Evolutionary conservation across 179 eudicot species (phyloP).

Genomic region (Actinidia chinensis): DNA sequence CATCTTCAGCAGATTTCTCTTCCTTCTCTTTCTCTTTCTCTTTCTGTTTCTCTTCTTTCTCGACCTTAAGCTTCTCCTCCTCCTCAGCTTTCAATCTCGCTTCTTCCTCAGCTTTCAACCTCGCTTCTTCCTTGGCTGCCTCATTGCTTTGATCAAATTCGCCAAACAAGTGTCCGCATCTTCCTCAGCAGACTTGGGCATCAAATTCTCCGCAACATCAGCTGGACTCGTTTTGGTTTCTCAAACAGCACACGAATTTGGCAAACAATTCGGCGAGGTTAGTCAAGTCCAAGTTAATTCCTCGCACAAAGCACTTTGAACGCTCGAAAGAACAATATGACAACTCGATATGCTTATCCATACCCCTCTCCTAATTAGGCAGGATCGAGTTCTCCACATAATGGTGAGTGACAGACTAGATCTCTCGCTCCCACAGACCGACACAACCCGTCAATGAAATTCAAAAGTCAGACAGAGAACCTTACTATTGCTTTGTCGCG

Average conservation of each 20-base stretch:
- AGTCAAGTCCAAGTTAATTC: slow-evolving; percentile 29
- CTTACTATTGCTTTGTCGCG: slow-evolving; percentile 27
- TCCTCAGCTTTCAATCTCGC: slow-evolving; percentile 13
- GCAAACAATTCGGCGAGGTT: slow-evolving; percentile 23
- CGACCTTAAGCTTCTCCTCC: background rate
- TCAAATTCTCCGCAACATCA: slow-evolving; percentile 38
- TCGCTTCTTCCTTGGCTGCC: slow-evolving; percentile 27
- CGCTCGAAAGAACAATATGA: slow-evolving; percentile 32
- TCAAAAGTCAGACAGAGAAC: slow-evolving; percentile 48
- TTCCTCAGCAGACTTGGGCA: slow-evolving; percentile 27
- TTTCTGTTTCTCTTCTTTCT: background rate
- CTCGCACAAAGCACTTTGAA: slow-evolving; percentile 31
- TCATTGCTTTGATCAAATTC: slow-evolving; percentile 28
- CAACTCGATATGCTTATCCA: slow-evolving; percentile 37
- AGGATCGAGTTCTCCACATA: slow-evolving; percentile 32
- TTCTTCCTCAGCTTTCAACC: slow-evolving; percentile 22
- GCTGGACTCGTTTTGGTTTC: slow-evolving; percentile 34
- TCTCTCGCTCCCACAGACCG: slow-evolving; percentile 24
- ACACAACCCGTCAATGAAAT: slow-evolving; percentile 47
- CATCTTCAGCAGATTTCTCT: background rate
- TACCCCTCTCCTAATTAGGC: slow-evolving; percentile 37
- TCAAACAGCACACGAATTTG: slow-evolving; percentile 9
- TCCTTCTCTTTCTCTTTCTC: background rate
- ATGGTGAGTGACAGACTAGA: slow-evolving; percentile 27
- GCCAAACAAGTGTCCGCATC: slow-evolving; percentile 22